Base-by-base conservation (phyloP, 2,329 filamentous ascomycete genomes). In the Fusarium chuoi region DNA sequence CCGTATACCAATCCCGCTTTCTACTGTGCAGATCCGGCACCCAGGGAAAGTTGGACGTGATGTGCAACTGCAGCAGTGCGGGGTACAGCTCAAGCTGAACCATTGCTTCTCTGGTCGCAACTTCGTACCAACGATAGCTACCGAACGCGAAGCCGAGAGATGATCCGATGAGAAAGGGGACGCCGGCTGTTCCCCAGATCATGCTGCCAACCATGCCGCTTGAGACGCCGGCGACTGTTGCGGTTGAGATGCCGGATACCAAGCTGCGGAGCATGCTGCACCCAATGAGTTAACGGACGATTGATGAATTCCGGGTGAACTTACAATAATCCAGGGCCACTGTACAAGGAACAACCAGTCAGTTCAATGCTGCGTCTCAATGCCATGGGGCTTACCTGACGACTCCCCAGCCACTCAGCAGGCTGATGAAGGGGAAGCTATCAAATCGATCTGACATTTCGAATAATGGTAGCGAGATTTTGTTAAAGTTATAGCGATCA, bases 391-490 rank as follows among this genome's bases (percentile, higher is more conserved):
- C 33, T 33, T 33, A 63, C 62, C 62, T 65, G 2, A 63, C 58
- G 6, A 65, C 62, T 22, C 62, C 62, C 58, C 62, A 65, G 9
- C 62, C 62, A 39, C 62, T 65, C 26, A 65, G 26, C 6, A 65
- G 5, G 48, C 28, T 39, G 11, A 65, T 30, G 26, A 65, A 33
- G 2, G 62, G 57, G 8, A 63, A 65, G 6, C 45, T 24, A 2
- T 63, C 45, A 11, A 45, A 63, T 3, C 36, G 14, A 12, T 65
- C 58, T 1, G 62, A 39, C 62, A 65, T 65, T 6, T 12, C 2
- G 38, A 44, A 4, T 5, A 5, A 11, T 10, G 5, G 8, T 7
- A 3, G 18, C 13, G 3, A 5, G 26, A 9, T 2, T 4, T 38
- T 14, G 7, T 14, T 9, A 12, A 7, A 2, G 1, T 2, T 7